Conservation (phyloP, 1,284 basidiomycete species). For the Heimioporus punctisporus region DNA sequence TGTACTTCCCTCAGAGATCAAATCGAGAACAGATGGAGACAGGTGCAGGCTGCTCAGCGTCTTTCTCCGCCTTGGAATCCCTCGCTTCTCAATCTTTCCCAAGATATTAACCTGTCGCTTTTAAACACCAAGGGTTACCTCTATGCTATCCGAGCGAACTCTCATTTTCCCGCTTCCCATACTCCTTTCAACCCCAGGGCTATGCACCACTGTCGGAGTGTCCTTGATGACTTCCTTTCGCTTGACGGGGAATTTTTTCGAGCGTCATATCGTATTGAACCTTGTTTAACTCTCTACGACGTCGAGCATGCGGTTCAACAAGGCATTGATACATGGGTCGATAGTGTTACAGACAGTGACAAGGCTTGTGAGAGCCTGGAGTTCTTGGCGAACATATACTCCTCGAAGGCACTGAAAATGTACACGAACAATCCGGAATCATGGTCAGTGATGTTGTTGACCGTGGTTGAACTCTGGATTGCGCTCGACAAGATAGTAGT, state of each 20-base stretch:
- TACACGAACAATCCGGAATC: conserved; percentile 41
- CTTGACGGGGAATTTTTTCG: conserved; percentile 8
- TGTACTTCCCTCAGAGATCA: conserved; percentile 1
- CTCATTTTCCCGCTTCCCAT: not conserved
- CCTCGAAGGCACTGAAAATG: conserved; percentile 15
- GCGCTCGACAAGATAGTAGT: not conserved
- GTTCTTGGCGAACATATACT: conserved; percentile 30
- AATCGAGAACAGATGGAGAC: conserved; percentile 6
- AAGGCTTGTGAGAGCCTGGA: conserved; percentile 17
- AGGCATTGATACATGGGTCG: conserved; percentile 34
- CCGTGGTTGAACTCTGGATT: conserved; percentile 29
- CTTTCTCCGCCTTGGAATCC: conserved; percentile 24
- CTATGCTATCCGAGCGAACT: not conserved
- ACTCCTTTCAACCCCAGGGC: conserved; percentile 9
- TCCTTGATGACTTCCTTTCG: conserved; percentile 16
- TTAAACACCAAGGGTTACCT: conserved; percentile 25
- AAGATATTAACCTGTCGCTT: conserved; percentile 34
- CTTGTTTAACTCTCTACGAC: conserved; percentile 29
- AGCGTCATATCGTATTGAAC: conserved; percentile 6
- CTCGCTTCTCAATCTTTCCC: conserved; percentile 11
- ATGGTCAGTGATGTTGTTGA: conserved; percentile 47
- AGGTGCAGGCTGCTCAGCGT: conserved; percentile 5
- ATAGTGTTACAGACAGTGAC: not conserved
- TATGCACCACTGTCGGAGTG: conserved; percentile 1
- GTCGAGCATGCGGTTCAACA: conserved; percentile 33